A percentile compares a stretch with the other conserved stretches of the same genome.
phyloP scores from a whole-genome alignment of 177 flowering plant species.

The Tripterygium wilfordii region DNA sequence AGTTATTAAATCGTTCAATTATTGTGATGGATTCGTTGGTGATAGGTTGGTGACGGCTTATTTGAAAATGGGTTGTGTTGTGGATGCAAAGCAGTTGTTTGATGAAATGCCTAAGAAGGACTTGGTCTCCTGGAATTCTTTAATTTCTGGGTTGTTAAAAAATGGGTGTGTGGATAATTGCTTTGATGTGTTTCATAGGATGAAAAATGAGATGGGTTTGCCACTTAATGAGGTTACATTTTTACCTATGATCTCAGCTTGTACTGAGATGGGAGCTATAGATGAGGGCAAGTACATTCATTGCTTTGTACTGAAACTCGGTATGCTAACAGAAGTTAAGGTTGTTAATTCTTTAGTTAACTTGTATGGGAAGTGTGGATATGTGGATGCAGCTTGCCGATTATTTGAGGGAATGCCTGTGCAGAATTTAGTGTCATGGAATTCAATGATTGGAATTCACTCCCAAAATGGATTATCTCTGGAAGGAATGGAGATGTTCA shows the following conservation, averaged over 20 bases:
- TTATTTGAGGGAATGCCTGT: conserved; percentile 20
- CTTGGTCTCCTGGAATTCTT: conserved; percentile 36
- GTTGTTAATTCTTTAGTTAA: conserved; percentile 25
- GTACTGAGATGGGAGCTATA: conserved; percentile 8
- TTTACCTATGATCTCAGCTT: conserved; percentile 21
- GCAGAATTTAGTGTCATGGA: conserved; percentile 27
- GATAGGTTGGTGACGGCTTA: conserved; percentile 28
- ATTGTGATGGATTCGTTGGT: conserved; percentile 33
- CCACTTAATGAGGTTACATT: conserved; percentile 21
- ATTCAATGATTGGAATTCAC: conserved; percentile 18
- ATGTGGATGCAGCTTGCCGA: conserved; percentile 9
- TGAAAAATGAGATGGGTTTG: conserved; percentile 15
- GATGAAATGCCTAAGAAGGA: conserved; percentile 36
- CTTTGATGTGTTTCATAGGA: conserved; percentile 12
- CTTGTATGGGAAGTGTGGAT: conserved; percentile 26
- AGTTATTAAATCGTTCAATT: conserved; percentile 21
- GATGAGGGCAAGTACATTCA: conserved; percentile 26
- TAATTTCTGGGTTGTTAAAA: conserved; percentile 28
- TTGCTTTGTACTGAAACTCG: conserved; percentile 22
- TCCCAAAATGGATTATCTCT: conserved; percentile 9
- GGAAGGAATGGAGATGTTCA: conserved; percentile 15
- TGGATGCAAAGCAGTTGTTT: conserved; percentile 26
- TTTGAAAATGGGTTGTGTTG: conserved; percentile 4
- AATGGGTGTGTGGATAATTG: conserved; percentile 12
- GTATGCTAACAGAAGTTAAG: conserved; percentile 15